Evolutionary conservation across 129 eudicot genomes (phyloP).

Genomic region (Tanacetum coccineum): DNA sequence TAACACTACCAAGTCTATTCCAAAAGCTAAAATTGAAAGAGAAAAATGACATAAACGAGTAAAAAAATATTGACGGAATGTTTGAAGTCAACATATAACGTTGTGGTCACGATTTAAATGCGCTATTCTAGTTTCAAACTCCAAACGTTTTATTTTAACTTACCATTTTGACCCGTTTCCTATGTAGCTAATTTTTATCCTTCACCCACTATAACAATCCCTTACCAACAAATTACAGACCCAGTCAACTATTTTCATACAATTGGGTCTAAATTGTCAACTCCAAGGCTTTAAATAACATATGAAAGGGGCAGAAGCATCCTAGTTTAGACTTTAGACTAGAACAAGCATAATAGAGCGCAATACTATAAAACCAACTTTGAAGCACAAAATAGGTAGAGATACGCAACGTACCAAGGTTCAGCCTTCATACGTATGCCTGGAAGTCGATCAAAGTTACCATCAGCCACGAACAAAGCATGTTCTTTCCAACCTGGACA

Average conservation of each 20-base stretch:
- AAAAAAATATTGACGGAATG: no score
- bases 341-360: background rate
- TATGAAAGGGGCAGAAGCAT: background rate
- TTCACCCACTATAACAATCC: background rate
- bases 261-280: background rate
- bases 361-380: background rate
- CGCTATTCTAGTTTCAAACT: background rate
- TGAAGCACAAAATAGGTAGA: background rate
- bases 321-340: background rate
- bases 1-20: no score
- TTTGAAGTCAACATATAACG: no score
- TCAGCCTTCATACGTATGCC: background rate
- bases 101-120: no score
- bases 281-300: background rate
- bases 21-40: no score
- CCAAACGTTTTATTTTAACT: background rate
- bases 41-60: no score
- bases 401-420: background rate
- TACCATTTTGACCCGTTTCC: background rate
- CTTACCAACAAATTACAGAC: background rate
- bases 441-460: background rate
- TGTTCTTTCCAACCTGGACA: no score
- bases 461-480: background rate
- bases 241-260: background rate
- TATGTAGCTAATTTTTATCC: background rate